phyloP scores from a whole-genome alignment of 2,329 filamentous ascomycete genomes.

The Penicillium sp. region DNA sequence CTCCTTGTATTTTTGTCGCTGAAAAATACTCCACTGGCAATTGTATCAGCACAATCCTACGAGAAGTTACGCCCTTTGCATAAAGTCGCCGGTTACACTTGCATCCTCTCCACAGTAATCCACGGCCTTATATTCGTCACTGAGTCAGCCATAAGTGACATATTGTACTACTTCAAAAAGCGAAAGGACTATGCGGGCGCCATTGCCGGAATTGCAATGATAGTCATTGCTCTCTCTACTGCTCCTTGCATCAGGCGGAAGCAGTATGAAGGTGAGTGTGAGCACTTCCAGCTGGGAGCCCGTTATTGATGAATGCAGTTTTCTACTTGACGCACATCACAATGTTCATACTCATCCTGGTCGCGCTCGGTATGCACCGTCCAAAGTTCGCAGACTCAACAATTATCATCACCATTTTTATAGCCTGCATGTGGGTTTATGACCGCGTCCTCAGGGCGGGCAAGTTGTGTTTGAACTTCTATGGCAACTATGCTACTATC shows the following conservation, averaged over 20 bases:
- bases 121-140: slow-evolving; percentile 33
- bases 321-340: slow-evolving; percentile 11
- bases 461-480: slow-evolving; percentile 52
- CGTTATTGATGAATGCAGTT: no score
- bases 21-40: slow-evolving; percentile 59
- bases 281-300: no score
- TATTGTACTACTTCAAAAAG: no score
- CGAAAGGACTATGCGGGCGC: no score
- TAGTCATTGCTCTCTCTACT: no score
- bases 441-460: slow-evolving; percentile 51
- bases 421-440: slow-evolving; percentile 50
- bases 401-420: slow-evolving; percentile 44
- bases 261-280: slow-evolving; percentile 33
- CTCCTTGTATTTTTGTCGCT: slow-evolving; percentile 56
- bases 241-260: no score
- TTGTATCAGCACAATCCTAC: slow-evolving; percentile 56
- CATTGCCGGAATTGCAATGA: no score
- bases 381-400: slow-evolving; percentile 45
- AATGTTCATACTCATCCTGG: slow-evolving; percentile 11
- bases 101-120: slow-evolving; percentile 47
- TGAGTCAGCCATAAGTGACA: no score
- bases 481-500: slow-evolving; percentile 44
- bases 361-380: slow-evolving; percentile 43
- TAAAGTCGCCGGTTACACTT: slow-evolving; percentile 52
- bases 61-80: slow-evolving; percentile 60